These are phyloP conservation scores for Verticillium alfalfae DNA, from an alignment of 2,329 filamentous ascomycete species.

Conservation along the genomic window DNA sequence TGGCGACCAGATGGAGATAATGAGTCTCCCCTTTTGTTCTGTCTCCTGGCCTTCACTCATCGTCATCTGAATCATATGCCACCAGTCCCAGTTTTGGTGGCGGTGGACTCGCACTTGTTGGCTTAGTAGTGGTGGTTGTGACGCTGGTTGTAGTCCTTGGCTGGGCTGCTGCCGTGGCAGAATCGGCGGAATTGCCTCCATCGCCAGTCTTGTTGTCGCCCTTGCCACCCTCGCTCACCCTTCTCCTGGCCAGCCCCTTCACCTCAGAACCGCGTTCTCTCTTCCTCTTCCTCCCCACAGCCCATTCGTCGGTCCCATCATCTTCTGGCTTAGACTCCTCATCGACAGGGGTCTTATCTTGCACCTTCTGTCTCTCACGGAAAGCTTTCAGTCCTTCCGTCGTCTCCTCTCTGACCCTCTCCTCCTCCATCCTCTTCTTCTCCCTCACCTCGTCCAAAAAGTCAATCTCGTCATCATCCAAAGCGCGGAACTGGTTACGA, in stretches of 20 bases:
- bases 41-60: conserved; percentile 14
- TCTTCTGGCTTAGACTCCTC: conserved; percentile 23
- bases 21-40: neutral
- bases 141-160: neutral
- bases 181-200: neutral
- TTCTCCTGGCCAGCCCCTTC: conserved; percentile 5
- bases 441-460: conserved; percentile 60
- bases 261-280: conserved; percentile 27
- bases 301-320: conserved; percentile 16
- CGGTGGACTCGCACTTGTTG: neutral
- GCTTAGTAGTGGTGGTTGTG: neutral
- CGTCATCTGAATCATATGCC: conserved; percentile 52
- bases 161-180: neutral
- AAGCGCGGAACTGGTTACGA: conserved; percentile 69
- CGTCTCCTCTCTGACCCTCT: conserved; percentile 46
- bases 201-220: conserved; percentile 2
- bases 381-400: conserved; percentile 53
- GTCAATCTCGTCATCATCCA: conserved; percentile 75
- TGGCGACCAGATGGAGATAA: neutral
- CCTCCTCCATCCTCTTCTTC: conserved; percentile 46
- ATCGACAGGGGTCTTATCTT: conserved; percentile 10
- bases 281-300: conserved; percentile 27
- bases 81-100: conserved; percentile 38
- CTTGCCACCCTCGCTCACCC: neutral
- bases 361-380: conserved; percentile 39